Evolutionary conservation across 495 filamentous ascomycete genomes (phyloP).

Genomic region (Aspergillus sparsus): DNA sequence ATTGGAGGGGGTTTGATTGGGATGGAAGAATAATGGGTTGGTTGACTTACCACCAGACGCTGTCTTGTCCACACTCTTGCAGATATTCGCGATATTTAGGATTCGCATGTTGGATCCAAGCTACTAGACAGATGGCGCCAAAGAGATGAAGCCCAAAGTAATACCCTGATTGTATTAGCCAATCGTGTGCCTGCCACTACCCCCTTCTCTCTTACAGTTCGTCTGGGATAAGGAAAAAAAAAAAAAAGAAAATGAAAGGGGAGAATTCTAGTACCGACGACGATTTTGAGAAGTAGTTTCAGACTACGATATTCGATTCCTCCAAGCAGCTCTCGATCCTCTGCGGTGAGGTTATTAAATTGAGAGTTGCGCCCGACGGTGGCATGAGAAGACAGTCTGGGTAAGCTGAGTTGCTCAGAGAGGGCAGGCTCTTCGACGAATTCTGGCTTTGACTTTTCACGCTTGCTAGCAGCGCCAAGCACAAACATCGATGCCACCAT

Average conservation of each 20-base stretch:
- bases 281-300: slow-evolving; percentile 56
- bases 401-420: slow-evolving; percentile 24
- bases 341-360: slow-evolving; percentile 66
- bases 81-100: slow-evolving; percentile 58
- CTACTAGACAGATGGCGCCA: slow-evolving; percentile 62
- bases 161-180: slow-evolving; percentile 44
- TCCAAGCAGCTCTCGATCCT: slow-evolving; percentile 60
- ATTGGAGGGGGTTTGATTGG: not conserved
- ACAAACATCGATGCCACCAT: slow-evolving; percentile 12
- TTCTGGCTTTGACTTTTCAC: slow-evolving; percentile 9
- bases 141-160: slow-evolving; percentile 66
- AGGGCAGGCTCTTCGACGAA: slow-evolving; percentile 18
- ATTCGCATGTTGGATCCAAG: slow-evolving; percentile 65
- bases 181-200: too few relatives aligned
- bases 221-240: not conserved
- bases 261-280: slow-evolving; percentile 37
- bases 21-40: not conserved
- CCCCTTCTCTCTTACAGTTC: too few relatives aligned
- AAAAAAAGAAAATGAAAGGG: not conserved
- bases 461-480: slow-evolving; percentile 12
- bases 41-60: slow-evolving; percentile 66
- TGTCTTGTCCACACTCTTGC: slow-evolving; percentile 52
- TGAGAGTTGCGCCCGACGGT: slow-evolving; percentile 78
- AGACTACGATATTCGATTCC: slow-evolving; percentile 65
- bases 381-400: slow-evolving; percentile 38